Percentiles rank a stretch among this genome's conserved stretches.
Evolutionary conservation across 768 basidiomycete genomes (phyloP).

Genomic region (Russula sp.): DNA sequence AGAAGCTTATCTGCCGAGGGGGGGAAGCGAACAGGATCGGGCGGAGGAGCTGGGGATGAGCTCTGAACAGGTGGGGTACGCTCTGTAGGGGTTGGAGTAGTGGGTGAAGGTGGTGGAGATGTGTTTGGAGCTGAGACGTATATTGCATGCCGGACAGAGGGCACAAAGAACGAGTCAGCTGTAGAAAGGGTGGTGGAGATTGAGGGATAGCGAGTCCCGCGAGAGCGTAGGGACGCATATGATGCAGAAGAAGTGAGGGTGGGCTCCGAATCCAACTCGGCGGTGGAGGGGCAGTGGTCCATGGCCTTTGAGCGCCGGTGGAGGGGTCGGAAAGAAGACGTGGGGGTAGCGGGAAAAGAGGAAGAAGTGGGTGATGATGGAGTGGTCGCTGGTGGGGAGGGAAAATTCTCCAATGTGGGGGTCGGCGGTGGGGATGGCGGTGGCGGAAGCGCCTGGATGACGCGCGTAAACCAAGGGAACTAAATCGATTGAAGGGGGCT

Average conservation of each 20-base stretch:
- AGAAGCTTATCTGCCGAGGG: slow-evolving; percentile 7
- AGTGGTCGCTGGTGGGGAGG: slow-evolving; percentile 10
- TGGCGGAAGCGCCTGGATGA: slow-evolving; percentile 10
- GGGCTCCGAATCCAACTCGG: slow-evolving; percentile 15
- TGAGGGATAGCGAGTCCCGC: slow-evolving; percentile 20
- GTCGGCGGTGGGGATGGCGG: slow-evolving; percentile 12
- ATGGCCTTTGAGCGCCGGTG: slow-evolving; percentile 19
- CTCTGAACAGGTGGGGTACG: neutral
- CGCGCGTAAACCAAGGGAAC: neutral
- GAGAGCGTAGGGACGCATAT: slow-evolving; percentile 21
- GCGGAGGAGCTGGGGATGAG: neutral
- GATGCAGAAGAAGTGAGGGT: slow-evolving; percentile 20
- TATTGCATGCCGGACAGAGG: slow-evolving; percentile 15
- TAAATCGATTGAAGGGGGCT: neutral
- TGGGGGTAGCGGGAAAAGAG: slow-evolving; percentile 15
- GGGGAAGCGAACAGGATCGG: neutral
- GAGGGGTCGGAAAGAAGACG: slow-evolving; percentile 17
- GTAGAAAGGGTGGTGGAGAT: slow-evolving; percentile 22
- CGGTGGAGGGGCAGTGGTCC: neutral
- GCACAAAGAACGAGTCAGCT: slow-evolving; percentile 2
- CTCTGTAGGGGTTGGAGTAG: slow-evolving; percentile 14
- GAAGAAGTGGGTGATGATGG: slow-evolving; percentile 19
- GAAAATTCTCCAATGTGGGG: slow-evolving; percentile 11
- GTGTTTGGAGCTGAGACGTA: slow-evolving; percentile 7
- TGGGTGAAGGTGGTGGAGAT: slow-evolving; percentile 12